These are phyloP conservation scores for Arthrobotrys entomopaga DNA, from an alignment of 2,329 filamentous ascomycete genomes.

Conservation along the genomic window DNA sequence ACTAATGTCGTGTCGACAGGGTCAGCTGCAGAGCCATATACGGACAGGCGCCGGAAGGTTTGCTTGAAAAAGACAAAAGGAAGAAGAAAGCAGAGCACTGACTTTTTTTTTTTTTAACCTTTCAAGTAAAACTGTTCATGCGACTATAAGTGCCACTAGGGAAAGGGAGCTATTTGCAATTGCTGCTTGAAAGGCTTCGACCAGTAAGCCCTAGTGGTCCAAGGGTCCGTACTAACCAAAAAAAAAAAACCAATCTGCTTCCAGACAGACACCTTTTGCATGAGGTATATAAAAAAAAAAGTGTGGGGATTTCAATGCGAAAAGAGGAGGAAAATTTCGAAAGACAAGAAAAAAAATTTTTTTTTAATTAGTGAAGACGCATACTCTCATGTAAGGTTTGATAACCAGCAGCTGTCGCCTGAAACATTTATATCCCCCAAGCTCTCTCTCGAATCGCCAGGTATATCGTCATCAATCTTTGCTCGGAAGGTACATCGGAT, in stretches of 20 bases:
- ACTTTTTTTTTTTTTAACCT: neutral
- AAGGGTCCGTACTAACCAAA: constrained; percentile 2
- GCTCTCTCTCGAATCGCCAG: constrained; percentile 6
- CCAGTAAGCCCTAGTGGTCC: constrained; percentile 1
- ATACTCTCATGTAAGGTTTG: constrained; percentile 39
- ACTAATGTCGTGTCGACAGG: constrained; percentile 46
- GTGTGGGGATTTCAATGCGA: constrained; percentile 30
- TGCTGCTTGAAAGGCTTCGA: constrained; percentile 1
- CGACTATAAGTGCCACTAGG: constrained; percentile 20
- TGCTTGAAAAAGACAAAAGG: neutral
- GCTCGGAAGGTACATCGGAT: constrained; percentile 28
- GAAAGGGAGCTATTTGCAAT: neutral
- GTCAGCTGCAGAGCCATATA: constrained; percentile 52
- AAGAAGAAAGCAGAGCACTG: neutral
- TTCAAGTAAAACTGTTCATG: constrained; percentile 29
- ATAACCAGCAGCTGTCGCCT: constrained; percentile 27
- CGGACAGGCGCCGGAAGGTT: constrained; percentile 16
- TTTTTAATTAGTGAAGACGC: constrained; percentile 24
- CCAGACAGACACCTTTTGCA: constrained; percentile 34
- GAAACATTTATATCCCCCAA: constrained; percentile 46
- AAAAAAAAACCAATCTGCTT: neutral
- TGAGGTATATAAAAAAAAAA: constrained; percentile 13
- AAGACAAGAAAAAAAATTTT: constrained; percentile 16
- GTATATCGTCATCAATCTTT: constrained; percentile 45
- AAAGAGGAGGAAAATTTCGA: constrained; percentile 18